These are phyloP conservation scores for Detonula confervacea DNA, from an alignment of 352 stramenopile genomes.

Conservation along the genomic window DNA sequence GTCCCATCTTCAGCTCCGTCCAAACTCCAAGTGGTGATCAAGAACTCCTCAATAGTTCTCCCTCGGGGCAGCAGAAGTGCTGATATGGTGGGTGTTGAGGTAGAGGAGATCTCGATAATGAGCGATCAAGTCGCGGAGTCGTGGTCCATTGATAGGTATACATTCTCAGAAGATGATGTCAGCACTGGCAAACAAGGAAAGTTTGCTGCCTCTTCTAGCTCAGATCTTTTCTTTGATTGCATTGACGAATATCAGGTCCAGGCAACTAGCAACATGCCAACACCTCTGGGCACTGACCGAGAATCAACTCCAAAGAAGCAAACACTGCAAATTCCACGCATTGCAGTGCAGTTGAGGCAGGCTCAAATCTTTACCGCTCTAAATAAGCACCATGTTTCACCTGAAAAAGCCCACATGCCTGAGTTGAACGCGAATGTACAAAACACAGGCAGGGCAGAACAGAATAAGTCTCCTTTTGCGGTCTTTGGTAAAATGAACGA, in stretches of 20 bases:
- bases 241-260: conserved; percentile 37
- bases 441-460: conserved; percentile 52
- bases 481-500: conserved; percentile 26
- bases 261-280: background rate
- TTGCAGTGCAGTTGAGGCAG: conserved; percentile 28
- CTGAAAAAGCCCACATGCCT: conserved; percentile 35
- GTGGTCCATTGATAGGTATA: conserved; percentile 56
- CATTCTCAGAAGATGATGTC: conserved; percentile 36
- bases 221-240: conserved; percentile 66
- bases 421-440: conserved; percentile 38
- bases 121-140: conserved; percentile 27
- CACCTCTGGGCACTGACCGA: background rate
- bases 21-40: conserved; percentile 51
- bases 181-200: background rate
- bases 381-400: conserved; percentile 32
- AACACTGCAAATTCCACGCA: conserved; percentile 33
- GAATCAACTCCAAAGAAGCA: background rate
- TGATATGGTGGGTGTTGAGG: conserved; percentile 75
- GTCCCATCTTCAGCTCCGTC: conserved; percentile 30
- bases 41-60: conserved; percentile 73
- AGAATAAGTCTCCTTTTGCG: conserved; percentile 59
- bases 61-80: conserved; percentile 67
- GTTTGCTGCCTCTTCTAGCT: conserved; percentile 29
- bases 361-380: conserved; percentile 55
- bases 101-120: conserved; percentile 48